Conservation (phyloP, 2,329 filamentous ascomycete genomes). For the Simplicillium aogashimaense region DNA sequence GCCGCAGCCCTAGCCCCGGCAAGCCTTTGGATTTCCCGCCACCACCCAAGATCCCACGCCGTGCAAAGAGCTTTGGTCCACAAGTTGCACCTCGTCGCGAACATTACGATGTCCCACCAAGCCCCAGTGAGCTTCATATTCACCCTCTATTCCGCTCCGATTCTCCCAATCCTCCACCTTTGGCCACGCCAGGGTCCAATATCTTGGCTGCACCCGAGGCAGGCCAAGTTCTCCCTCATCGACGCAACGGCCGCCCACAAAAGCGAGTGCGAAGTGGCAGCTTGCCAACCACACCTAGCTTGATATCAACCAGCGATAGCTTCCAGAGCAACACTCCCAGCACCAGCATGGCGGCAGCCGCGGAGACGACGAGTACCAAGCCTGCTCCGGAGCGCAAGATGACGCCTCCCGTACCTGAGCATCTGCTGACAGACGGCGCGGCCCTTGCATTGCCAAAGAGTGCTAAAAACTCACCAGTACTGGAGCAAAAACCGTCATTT, state of each 20-base stretch:
- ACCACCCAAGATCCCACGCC: conserved; percentile 2
- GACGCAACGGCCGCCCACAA: conserved; percentile 38
- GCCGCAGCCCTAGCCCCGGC: conserved; percentile 41
- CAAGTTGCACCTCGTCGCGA: conserved; percentile 9
- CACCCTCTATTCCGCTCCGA: conserved; percentile 71
- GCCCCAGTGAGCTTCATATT: conserved; percentile 55
- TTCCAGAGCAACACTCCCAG: background rate
- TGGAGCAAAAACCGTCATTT: conserved; percentile 13
- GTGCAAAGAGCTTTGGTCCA: conserved; percentile 10
- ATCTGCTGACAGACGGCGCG: conserved; percentile 4
- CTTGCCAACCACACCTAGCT: conserved; percentile 29
- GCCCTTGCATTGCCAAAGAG: conserved; percentile 4
- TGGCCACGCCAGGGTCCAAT: conserved; percentile 58
- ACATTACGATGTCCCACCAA: conserved; percentile 15
- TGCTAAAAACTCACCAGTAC: background rate
- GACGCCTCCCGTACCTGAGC: conserved; percentile 6
- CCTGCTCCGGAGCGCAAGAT: conserved; percentile 5
- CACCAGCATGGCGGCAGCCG: background rate
- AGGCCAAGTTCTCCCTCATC: conserved; percentile 51
- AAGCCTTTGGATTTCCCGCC: conserved; percentile 9
- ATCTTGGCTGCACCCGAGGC: conserved; percentile 62
- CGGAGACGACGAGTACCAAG: background rate
- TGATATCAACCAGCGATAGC: conserved; percentile 3
- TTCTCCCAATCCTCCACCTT: conserved; percentile 56
- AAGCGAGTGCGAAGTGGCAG: conserved; percentile 47